Conservation (phyloP, 768 basidiomycete species). For the Boletus tomentosulus region DNA sequence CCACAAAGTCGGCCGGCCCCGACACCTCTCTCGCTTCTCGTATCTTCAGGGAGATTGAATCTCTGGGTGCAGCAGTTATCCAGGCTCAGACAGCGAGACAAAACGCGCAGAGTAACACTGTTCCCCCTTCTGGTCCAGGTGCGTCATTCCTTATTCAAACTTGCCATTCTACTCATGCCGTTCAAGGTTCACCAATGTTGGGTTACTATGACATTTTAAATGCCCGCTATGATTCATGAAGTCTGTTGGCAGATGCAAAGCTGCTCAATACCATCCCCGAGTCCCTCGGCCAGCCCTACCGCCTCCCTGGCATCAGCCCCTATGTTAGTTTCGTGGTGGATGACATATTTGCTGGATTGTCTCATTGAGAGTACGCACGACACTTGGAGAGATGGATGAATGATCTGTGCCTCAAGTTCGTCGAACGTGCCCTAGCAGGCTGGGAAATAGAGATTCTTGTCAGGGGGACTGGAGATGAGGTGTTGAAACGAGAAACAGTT, state of each 20-base stretch:
- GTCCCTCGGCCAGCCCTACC: constrained; percentile 72
- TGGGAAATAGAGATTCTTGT: constrained; percentile 78
- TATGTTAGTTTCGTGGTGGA: constrained; percentile 87
- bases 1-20: constrained; percentile 29
- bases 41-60: constrained; percentile 63
- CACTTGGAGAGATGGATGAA: constrained; percentile 85
- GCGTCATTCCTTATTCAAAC: neutral
- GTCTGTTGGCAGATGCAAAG: constrained; percentile 54
- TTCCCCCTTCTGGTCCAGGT: constrained; percentile 56
- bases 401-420: constrained; percentile 76
- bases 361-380: constrained; percentile 67
- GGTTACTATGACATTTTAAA: constrained; percentile 66
- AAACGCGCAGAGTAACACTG: constrained; percentile 56
- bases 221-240: constrained; percentile 65
- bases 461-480: constrained; percentile 48
- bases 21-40: constrained; percentile 47
- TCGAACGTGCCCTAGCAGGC: constrained; percentile 78
- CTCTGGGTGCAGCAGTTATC: constrained; percentile 47
- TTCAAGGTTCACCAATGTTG: constrained; percentile 42
- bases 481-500: constrained; percentile 49
- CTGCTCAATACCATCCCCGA: constrained; percentile 76
- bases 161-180: constrained; percentile 2
- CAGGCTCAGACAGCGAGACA: constrained; percentile 56
- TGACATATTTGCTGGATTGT: constrained; percentile 78
- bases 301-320: constrained; percentile 75